Evolutionary conservation across 2,329 filamentous ascomycete genomes (phyloP).

Genomic region (Sordariomycetes sp.): DNA sequence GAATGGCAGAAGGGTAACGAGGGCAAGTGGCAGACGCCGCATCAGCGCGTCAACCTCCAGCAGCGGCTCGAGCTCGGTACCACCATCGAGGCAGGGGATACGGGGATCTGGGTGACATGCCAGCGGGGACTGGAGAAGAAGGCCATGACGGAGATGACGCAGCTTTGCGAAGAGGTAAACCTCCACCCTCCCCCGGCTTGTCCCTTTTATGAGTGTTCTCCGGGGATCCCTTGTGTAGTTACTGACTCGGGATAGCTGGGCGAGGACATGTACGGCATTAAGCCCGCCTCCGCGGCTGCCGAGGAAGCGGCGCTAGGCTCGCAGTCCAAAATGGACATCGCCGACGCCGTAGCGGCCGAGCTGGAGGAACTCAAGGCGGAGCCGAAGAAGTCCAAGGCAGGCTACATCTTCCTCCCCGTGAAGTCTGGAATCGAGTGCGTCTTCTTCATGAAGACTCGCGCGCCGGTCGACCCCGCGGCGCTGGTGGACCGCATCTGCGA

Average conservation of each 20-base stretch:
- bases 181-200: neutral
- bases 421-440: slow-evolving; percentile 47
- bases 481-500: slow-evolving; percentile 41
- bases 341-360: slow-evolving; percentile 59
- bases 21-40: slow-evolving; percentile 49
- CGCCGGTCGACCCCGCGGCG: slow-evolving; percentile 40
- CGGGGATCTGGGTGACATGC: slow-evolving; percentile 69
- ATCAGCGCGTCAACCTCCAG: slow-evolving; percentile 37
- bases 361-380: slow-evolving; percentile 46
- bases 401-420: slow-evolving; percentile 32
- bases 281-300: slow-evolving; percentile 18
- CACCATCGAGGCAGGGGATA: slow-evolving; percentile 51
- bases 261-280: slow-evolving; percentile 43
- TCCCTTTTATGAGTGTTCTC: neutral
- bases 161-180: slow-evolving; percentile 51
- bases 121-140: slow-evolving; percentile 57
- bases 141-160: slow-evolving; percentile 52
- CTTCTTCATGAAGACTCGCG: slow-evolving; percentile 44
- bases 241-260: slow-evolving; percentile 40
- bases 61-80: slow-evolving; percentile 26
- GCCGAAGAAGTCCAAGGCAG: slow-evolving; percentile 22
- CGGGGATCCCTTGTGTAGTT: neutral
- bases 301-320: slow-evolving; percentile 21
- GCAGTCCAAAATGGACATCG: slow-evolving; percentile 46
- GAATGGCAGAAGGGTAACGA: slow-evolving; percentile 31